Evolutionary conservation across 495 filamentous ascomycete species (phyloP), one percentile per base, ranked within the genome.

Genomic region (Parathielavia appendiculata): DNA sequence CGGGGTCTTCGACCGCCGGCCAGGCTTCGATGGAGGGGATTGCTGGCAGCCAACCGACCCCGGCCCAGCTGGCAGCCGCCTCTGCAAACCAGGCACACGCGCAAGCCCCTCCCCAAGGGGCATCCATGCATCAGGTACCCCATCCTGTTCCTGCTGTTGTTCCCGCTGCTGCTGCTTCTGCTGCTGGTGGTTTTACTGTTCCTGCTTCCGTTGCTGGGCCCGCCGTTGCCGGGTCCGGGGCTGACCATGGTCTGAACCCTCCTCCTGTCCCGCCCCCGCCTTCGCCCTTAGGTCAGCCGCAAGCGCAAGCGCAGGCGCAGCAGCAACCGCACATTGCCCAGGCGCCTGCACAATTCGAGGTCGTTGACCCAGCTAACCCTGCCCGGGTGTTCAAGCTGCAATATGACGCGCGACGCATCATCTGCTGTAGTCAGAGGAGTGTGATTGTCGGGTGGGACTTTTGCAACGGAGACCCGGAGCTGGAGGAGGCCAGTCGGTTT

Each of bases 401-500:
- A 74, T 98, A 97, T 64, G 93, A 98, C 66, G 86, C 91, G 0
- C 81, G 92, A 46, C 86, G 92, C 68, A 95, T 98, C 69, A 88
- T 98, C 54, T 96, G 91, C 73, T 95, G 92, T 63, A 90, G 86
- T 48, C 91, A 96, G 65, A 88, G 93, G 56, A 87, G 85, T 34
- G 84, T 86, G 51, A 97, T 98, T 59, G 90, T 97, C 4, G 93
- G 92, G 5, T 98, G 93, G 93, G 93, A 98, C 74, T 98, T 96
- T 79, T 92, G 91, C 50, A 88, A 88, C 63, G 88, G 82, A n/a
- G 93, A 98, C 53, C 74, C 82, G 64, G 84, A 91, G 60, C 84
- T 98, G 46, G 83, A 91, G 54, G 86, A 89, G 66, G 89, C 89
- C 3, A 83, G 83, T 53, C 83, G 81, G 39, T 96, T 95, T 68